Evolutionary conservation across 345 rosid species (phyloP).

Genomic region (Bruguiera parviflora): DNA sequence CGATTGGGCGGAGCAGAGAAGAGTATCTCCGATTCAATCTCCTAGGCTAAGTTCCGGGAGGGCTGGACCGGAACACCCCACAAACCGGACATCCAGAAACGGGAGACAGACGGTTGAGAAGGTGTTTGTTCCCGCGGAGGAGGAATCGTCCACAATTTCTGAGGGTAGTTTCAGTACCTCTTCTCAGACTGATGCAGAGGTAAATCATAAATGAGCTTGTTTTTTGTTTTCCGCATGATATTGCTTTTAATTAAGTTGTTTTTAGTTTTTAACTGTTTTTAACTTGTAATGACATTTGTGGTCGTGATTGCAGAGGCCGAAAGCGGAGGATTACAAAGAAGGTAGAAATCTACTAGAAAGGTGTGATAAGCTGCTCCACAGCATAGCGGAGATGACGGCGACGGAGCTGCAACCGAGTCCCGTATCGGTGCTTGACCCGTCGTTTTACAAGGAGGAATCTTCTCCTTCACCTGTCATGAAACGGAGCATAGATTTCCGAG

Average conservation of each 20-base stretch:
- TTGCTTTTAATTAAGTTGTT: too few species aligned
- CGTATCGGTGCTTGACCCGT: constrained; percentile 84
- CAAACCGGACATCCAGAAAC: constrained; percentile 35
- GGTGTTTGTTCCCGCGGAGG: constrained; percentile 35
- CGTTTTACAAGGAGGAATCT: constrained; percentile 76
- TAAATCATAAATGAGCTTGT: constrained; percentile 4
- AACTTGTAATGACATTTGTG: background rate
- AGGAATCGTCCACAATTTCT: constrained; percentile 51
- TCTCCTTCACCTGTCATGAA: constrained; percentile 82
- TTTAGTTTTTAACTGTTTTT: background rate
- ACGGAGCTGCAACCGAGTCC: constrained; percentile 89
- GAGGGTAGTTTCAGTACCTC: constrained; percentile 49
- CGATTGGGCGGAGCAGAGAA: constrained; percentile 41
- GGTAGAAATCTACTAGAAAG: constrained; percentile 72
- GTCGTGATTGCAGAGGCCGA: constrained; percentile 39
- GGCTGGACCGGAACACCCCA: constrained; percentile 30
- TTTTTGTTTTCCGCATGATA: too few species aligned
- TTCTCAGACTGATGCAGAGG: constrained; percentile 64
- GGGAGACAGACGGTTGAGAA: constrained; percentile 33
- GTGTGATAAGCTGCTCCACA: constrained; percentile 80
- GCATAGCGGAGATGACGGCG: constrained; percentile 82
- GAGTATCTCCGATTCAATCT: constrained; percentile 50
- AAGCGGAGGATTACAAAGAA: constrained; percentile 53
- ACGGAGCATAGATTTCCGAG: constrained; percentile 74
- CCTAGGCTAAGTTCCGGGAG: constrained; percentile 37